Base-by-base conservation (phyloP, 108 stramenopile species). In the Seminavis robusta region DNA sequence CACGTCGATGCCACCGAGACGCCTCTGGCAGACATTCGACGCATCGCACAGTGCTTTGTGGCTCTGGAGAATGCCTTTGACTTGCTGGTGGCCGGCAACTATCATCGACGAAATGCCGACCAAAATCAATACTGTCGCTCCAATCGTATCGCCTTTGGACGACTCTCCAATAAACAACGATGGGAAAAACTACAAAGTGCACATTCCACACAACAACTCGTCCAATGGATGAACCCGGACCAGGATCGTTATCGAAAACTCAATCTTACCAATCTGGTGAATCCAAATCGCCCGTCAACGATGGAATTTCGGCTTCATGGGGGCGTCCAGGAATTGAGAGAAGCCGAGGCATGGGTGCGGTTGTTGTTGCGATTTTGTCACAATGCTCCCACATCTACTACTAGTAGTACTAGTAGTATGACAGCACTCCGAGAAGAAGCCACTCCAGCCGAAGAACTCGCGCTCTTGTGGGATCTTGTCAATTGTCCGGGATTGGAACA, bases 261-360 rank as follows among this genome's bases (percentile, higher is more conserved):
- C 4, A 59, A 59, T 48, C 23, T 59, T 5, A 59, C 58, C 4
- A 59, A 59, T 29, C 10, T 59, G 17, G 24, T 34, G 24, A 17
- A 48, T 3, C 28, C 6, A 16, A 27, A 59, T 31, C 45, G 58
- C 4, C 58, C 58, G 15, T 47, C 47, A 11, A 59, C 58, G 8
- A n/a, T 17, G 10, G 47, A 59, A 21, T 59, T 59, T 59, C 58
- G 58, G 16, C 45, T 49, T 13, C 47, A 31, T 59, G 58, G 58
- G 15, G 58, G 58, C 3, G 47, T 48, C n/a, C 26, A 45, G 27
- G 41, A 43, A 16, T n/a, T 57, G 6, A 6, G 15, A n/a, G 43
- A 57, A 47, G 58, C 46, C 10, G 46, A 59, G 49, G 47, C 47
- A 9, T 59, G 58, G 58, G 46, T 59, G 6, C 46, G 46, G 30